Percentiles rank a stretch among this genome's conserved stretches.
Conservation (phyloP, 2,329 filamentous ascomycete species). For the Aspergillus pseudonomiae region DNA sequence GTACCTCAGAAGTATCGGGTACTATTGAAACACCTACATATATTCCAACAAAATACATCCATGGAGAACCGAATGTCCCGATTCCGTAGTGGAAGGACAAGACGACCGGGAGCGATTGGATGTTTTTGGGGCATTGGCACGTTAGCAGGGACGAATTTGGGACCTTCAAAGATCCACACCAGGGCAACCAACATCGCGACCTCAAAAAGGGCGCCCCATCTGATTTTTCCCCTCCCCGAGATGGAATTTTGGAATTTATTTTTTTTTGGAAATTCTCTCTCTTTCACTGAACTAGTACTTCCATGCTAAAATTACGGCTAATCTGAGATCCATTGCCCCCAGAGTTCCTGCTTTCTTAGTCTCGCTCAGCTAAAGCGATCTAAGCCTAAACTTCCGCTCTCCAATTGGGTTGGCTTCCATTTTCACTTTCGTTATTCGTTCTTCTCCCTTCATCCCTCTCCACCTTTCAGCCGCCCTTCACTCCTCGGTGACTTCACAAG, state of each 20-base stretch:
- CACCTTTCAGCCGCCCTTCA: slow-evolving; percentile 17
- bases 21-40: not conserved
- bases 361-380: slow-evolving; percentile 5
- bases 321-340: slow-evolving; percentile 6
- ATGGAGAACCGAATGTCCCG: not conserved
- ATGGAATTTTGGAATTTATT: not conserved
- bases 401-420: slow-evolving; percentile 16
- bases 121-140: not conserved
- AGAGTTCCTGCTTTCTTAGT: not conserved
- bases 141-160: not conserved
- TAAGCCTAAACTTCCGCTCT: slow-evolving; percentile 15
- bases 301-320: slow-evolving; percentile 2
- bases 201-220: not conserved
- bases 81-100: not conserved
- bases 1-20: not conserved
- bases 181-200: not conserved
- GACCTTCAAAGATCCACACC: not conserved
- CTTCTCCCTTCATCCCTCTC: slow-evolving; percentile 9
- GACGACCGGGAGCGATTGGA: not conserved
- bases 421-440: slow-evolving; percentile 17
- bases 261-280: not conserved
- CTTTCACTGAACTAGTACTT: not conserved
- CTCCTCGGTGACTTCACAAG: slow-evolving; percentile 9
- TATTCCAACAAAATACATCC: not conserved
- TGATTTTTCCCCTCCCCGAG: not conserved